Conservation (phyloP, 2,329 filamentous ascomycete genomes). For the Ceratocystis albifundus region DNA sequence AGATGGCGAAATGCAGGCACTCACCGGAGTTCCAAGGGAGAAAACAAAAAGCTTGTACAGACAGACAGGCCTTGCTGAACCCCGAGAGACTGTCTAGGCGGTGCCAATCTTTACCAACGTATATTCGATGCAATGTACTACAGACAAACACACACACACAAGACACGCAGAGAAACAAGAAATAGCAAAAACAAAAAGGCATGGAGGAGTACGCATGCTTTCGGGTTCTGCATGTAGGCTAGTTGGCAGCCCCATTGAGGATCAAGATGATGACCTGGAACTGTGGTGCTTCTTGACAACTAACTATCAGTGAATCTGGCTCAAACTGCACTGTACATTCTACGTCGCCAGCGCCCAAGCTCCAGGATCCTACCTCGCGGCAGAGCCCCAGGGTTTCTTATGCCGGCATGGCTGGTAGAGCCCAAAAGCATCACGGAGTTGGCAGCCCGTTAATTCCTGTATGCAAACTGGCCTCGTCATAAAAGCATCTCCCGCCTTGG, state of each 20-base stretch:
- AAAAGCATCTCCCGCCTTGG: not conserved
- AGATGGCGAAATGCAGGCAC: not conserved
- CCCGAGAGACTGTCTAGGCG: not conserved
- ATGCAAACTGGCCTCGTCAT: not conserved
- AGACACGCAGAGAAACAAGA: not conserved
- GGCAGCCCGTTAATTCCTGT: not conserved
- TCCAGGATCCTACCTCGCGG: not conserved
- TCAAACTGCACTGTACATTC: not conserved
- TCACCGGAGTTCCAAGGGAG: not conserved
- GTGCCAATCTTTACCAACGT: constrained; percentile 5
- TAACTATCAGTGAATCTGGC: not conserved
- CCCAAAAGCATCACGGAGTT: not conserved
- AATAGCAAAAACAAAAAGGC: too few relatives aligned
- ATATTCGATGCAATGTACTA: not conserved
- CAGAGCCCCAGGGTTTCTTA: not conserved
- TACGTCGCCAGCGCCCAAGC: not conserved
- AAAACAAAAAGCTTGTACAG: not conserved
- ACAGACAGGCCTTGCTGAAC: not conserved
- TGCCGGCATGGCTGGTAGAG: not conserved
- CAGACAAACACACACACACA: not conserved
- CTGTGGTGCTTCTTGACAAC: constrained; percentile 5
- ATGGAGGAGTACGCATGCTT: not conserved
- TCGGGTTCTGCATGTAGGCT: constrained; percentile 3
- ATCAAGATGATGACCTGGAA: constrained; percentile 11
- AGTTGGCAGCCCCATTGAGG: constrained; percentile 6